Evolutionary conservation across 1,284 basidiomycete species (phyloP).

Genomic region (Cutaneotrichosporon dermatis): DNA sequence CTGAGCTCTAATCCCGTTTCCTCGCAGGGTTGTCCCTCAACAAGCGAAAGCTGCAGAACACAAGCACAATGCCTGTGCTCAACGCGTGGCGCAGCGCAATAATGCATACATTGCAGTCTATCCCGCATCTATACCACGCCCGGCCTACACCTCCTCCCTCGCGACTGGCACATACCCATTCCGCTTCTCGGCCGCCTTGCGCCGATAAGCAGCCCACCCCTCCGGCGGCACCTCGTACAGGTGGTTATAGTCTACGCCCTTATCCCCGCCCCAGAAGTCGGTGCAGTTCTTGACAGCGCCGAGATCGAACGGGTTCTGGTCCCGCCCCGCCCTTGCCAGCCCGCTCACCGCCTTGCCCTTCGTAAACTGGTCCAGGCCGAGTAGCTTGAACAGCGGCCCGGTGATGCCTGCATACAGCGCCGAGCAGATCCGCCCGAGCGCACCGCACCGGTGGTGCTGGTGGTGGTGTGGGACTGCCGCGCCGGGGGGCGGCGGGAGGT

Average conservation of each 20-base stretch:
- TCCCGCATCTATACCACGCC: too few relatives aligned
- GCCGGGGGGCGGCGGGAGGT: slow-evolving; percentile 1
- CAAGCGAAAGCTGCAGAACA: too few relatives aligned
- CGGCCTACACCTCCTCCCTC: slow-evolving; percentile 29
- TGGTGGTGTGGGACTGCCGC: slow-evolving; percentile 21
- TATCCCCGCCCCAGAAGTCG: slow-evolving; percentile 89
- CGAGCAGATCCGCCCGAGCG: slow-evolving; percentile 36
- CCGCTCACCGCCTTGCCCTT: slow-evolving; percentile 81
- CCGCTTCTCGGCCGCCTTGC: slow-evolving; percentile 21
- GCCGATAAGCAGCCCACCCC: slow-evolving; percentile 43
- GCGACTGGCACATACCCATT: slow-evolving; percentile 33
- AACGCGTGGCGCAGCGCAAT: not conserved
- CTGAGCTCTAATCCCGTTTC: too few relatives aligned
- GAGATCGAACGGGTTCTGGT: slow-evolving; percentile 87
- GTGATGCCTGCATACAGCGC: slow-evolving; percentile 25
- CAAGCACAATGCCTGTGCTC: not conserved
- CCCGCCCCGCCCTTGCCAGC: slow-evolving; percentile 58
- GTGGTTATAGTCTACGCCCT: slow-evolving; percentile 79
- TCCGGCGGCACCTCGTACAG: slow-evolving; percentile 85
- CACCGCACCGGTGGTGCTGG: slow-evolving; percentile 45
- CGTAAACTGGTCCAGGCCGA: slow-evolving; percentile 91
- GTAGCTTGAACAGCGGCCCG: slow-evolving; percentile 64
- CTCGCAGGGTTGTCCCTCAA: too few relatives aligned
- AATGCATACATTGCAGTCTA: not conserved
- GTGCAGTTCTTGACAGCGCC: slow-evolving; percentile 80